Percentiles rank a stretch among this genome's conserved stretches.
Conservation (phyloP, 148 eudicot genomes). For the Cornus controversa region DNA sequence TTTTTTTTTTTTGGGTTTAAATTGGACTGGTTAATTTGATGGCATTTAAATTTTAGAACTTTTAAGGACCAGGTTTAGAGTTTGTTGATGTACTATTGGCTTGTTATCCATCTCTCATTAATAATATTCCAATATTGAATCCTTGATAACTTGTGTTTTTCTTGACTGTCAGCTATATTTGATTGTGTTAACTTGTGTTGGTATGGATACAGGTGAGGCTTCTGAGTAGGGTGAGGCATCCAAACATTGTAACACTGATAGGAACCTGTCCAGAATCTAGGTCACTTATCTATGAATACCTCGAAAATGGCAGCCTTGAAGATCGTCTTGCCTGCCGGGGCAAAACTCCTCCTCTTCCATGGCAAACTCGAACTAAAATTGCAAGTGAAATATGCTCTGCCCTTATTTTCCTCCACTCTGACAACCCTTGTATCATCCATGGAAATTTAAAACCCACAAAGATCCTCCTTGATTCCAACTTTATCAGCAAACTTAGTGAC, state of each 20-base stretch:
- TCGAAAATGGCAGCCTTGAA: conserved; percentile 77
- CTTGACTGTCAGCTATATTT: background rate
- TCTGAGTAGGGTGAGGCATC: conserved; percentile 75
- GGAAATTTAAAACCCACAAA: conserved; percentile 71
- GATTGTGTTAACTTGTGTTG: background rate
- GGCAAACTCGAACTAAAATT: conserved; percentile 75
- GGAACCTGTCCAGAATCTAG: conserved; percentile 78
- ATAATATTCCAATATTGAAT: background rate
- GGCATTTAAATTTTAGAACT: background rate
- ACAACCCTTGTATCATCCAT: conserved; percentile 51
- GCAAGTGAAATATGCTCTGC: conserved; percentile 70
- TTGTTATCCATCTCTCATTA: background rate
- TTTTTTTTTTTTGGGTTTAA: background rate
- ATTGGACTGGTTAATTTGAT: conserved; percentile 1
- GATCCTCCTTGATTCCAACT: conserved; percentile 73
- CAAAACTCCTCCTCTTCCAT: conserved; percentile 46
- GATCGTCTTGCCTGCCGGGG: conserved; percentile 45
- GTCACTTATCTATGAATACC: conserved; percentile 71
- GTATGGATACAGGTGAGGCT: conserved; percentile 55
- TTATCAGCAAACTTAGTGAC: conserved; percentile 59
- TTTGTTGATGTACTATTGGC: conserved; percentile 2
- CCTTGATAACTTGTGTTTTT: background rate
- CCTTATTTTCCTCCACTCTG: conserved; percentile 72
- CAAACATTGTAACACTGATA: conserved; percentile 64
- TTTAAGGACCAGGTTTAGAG: background rate